Percentiles rank a stretch among this genome's conserved stretches.
Evolutionary conservation across 768 basidiomycete genomes (phyloP).

Genomic region (Kwoniella dendrophila): DNA sequence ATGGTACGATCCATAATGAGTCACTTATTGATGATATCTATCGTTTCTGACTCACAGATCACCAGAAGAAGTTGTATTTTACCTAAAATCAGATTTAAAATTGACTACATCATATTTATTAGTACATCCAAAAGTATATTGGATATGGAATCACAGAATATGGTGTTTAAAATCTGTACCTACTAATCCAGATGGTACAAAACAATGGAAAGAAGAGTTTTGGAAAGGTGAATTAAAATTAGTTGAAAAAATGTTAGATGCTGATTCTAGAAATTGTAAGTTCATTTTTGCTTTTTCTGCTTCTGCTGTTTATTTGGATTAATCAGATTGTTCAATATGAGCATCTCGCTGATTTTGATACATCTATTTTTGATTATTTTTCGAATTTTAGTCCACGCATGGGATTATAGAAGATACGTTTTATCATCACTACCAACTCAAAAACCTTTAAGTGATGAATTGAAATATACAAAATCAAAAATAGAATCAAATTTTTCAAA

Average conservation of each 20-base stretch:
- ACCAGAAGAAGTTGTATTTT: conserved; percentile 64
- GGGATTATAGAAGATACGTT: conserved; percentile 90
- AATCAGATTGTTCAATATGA: not conserved
- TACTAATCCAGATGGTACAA: conserved; percentile 62
- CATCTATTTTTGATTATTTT: not conserved
- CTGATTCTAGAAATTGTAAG: conserved; percentile 90
- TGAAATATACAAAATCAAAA: conserved; percentile 83
- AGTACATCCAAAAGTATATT: conserved; percentile 90
- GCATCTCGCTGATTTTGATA: not conserved
- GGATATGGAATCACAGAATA: conserved; percentile 96
- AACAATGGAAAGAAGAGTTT: conserved; percentile 69
- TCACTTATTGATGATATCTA: not conserved
- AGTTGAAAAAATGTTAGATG: conserved; percentile 89
- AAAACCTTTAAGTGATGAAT: conserved; percentile 65
- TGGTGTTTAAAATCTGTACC: conserved; percentile 94
- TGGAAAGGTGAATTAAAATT: conserved; percentile 86
- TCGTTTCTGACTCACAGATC: conserved; percentile 1
- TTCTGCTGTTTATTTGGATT: not conserved
- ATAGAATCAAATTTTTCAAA: conserved; percentile 95
- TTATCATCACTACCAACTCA: conserved; percentile 66
- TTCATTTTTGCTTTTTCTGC: not conserved
- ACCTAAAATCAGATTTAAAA: conserved; percentile 72
- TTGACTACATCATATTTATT: conserved; percentile 81
- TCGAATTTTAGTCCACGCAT: conserved; percentile 73
- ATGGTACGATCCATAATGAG: not conserved